Percentiles rank a stretch among this genome's conserved stretches.
These are phyloP conservation scores for Wickerhamomyces queroliae DNA, from an alignment of 805 yeast species.

Conservation along the genomic window DNA sequence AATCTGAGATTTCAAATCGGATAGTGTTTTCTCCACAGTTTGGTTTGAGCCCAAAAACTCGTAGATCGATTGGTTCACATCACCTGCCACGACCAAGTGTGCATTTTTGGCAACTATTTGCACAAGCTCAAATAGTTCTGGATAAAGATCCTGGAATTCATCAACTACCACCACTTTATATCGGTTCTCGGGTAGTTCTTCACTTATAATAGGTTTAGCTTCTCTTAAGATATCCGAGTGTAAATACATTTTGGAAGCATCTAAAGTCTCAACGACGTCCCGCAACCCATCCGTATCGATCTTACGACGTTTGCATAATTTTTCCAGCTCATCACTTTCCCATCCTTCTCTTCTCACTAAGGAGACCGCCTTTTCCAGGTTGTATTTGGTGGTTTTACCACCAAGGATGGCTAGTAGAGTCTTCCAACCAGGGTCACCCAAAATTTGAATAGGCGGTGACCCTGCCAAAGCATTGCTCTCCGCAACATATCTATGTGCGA, in stretches of 20 bases:
- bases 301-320: not conserved
- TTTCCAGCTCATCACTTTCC: not conserved
- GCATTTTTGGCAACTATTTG: conserved; percentile 29
- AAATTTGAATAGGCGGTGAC: conserved; percentile 27
- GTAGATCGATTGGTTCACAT: conserved; percentile 65
- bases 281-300: conserved; percentile 1
- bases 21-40: conserved; percentile 23
- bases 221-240: conserved; percentile 19
- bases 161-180: conserved; percentile 51
- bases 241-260: conserved; percentile 10
- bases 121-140: conserved; percentile 40
- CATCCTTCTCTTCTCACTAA: not conserved
- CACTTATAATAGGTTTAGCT: conserved; percentile 27
- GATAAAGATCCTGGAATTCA: conserved; percentile 70
- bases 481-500: conserved; percentile 45
- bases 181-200: conserved; percentile 16
- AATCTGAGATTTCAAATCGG: conserved; percentile 5
- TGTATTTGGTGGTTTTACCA: conserved; percentile 7
- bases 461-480: conserved; percentile 23
- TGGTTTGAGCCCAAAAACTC: conserved; percentile 54
- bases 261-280: conserved; percentile 4
- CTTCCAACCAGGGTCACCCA: conserved; percentile 54
- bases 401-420: conserved; percentile 31
- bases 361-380: conserved; percentile 3
- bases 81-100: conserved; percentile 67